phyloP scores from a whole-genome alignment of 2,329 filamentous ascomycete genomes.

The Dryadomyces quercus-mongolicae region DNA sequence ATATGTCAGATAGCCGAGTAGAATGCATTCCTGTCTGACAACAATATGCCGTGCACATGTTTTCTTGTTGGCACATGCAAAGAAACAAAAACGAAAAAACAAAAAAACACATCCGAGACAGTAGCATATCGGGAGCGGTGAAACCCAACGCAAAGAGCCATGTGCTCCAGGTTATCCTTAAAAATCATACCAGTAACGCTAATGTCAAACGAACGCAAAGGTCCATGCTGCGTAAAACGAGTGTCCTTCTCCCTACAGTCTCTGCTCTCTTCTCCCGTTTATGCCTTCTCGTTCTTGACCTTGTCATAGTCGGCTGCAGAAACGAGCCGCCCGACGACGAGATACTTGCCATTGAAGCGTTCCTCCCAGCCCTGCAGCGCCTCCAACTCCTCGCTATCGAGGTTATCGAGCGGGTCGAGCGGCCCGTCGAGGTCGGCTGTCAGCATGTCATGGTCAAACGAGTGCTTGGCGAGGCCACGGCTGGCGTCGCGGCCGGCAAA shows the following conservation, averaged over 20 bases:
- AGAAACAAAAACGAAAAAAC: too few species aligned
- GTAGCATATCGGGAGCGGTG: too few species aligned
- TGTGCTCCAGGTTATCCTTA: too few species aligned
- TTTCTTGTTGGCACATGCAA: too few species aligned
- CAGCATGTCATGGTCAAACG: conserved; percentile 91
- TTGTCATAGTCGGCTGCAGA: conserved; percentile 27
- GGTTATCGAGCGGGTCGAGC: conserved; percentile 60
- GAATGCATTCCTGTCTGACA: too few species aligned
- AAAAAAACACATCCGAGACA: too few species aligned
- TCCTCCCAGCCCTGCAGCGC: conserved; percentile 87
- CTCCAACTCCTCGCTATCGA: conserved; percentile 67
- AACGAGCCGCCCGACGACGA: conserved; percentile 83
- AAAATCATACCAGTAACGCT: too few species aligned
- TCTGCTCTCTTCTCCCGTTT: background rate
- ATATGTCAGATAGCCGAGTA: too few species aligned
- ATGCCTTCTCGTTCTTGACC: background rate
- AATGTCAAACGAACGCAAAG: too few species aligned
- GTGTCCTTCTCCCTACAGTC: background rate
- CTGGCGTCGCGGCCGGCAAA: conserved; percentile 90
- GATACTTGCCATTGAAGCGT: conserved; percentile 84
- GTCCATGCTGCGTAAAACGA: too few species aligned
- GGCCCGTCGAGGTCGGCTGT: conserved; percentile 81
- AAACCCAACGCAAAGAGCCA: too few species aligned
- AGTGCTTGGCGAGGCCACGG: conserved; percentile 76
- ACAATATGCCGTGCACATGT: too few species aligned